Conservation (phyloP, 129 eudicot genomes). For the Scalesia atractyloides region DNA sequence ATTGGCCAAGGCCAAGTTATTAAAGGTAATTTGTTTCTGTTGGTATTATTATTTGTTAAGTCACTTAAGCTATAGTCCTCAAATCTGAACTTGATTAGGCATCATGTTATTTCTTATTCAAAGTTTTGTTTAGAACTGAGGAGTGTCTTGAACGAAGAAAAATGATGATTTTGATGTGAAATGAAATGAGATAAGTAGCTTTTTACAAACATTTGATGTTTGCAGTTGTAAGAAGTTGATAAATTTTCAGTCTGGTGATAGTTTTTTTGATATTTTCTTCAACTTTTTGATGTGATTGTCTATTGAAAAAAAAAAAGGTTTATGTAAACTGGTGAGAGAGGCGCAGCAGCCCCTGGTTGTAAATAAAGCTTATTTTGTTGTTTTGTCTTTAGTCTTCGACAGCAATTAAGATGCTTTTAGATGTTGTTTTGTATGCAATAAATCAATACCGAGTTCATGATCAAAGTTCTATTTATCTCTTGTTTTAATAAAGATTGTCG, state of each 20-base stretch:
- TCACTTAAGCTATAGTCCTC: neutral
- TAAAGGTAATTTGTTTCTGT: slow-evolving; percentile 52
- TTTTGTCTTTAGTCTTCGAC: neutral
- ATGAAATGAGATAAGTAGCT: neutral
- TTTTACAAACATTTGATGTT: neutral
- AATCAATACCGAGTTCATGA: neutral
- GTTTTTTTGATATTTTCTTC: neutral
- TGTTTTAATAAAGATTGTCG: neutral
- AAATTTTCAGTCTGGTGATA: neutral
- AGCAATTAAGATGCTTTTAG: neutral
- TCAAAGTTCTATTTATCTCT: neutral
- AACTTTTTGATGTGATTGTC: neutral
- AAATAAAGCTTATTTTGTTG: too few species aligned
- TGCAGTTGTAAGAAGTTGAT: neutral
- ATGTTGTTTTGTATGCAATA: neutral
- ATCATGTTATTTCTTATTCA: neutral
- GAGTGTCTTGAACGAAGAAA: neutral
- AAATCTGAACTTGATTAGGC: neutral
- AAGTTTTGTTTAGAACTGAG: too few species aligned
- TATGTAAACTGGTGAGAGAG: too few species aligned
- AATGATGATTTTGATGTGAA: neutral
- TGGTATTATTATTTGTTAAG: neutral
- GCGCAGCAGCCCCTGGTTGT: too few species aligned
- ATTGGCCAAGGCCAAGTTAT: slow-evolving; percentile 85
- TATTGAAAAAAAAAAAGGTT: neutral